Conservation (phyloP, 2,329 filamentous ascomycete genomes). For the Helotiales sp. region DNA sequence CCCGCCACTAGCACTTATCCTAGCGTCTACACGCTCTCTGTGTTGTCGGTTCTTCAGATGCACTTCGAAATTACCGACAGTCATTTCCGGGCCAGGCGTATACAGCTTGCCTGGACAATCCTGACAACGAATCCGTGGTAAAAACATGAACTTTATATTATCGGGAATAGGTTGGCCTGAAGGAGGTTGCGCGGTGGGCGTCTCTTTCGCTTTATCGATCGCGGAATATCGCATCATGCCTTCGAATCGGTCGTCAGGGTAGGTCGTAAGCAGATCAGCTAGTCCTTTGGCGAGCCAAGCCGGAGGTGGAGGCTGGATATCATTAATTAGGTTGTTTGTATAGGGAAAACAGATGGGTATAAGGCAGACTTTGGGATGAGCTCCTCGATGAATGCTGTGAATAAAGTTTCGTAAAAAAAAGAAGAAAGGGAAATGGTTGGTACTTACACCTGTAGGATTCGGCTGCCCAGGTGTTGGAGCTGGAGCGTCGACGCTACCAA, state of each 20-base stretch:
- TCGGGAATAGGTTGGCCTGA: slow-evolving; percentile 53
- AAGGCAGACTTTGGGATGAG: too few species aligned
- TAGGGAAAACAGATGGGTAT: too few species aligned
- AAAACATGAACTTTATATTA: slow-evolving; percentile 75
- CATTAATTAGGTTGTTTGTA: slow-evolving; percentile 22
- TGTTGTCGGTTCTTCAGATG: slow-evolving; percentile 87
- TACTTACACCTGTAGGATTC: slow-evolving; percentile 60
- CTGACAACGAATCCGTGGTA: slow-evolving; percentile 86
- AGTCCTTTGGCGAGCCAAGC: slow-evolving; percentile 79
- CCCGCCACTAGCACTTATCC: slow-evolving; percentile 10
- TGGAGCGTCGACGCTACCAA: slow-evolving; percentile 67
- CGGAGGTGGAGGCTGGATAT: slow-evolving; percentile 73
- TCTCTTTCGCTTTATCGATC: slow-evolving; percentile 70
- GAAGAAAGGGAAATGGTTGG: slow-evolving; percentile 23
- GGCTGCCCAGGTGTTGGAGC: slow-evolving; percentile 60
- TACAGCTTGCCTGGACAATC: slow-evolving; percentile 95
- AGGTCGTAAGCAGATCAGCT: slow-evolving; percentile 65
- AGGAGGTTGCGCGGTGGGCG: slow-evolving; percentile 54
- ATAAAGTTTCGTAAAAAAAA: too few species aligned
- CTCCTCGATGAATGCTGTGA: too few species aligned
- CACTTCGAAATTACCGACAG: slow-evolving; percentile 87
- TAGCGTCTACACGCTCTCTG: slow-evolving; percentile 63
- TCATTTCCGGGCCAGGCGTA: slow-evolving; percentile 81
- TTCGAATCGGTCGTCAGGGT: slow-evolving; percentile 83
- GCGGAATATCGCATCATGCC: slow-evolving; percentile 87